Conservation (phyloP, 139 green algal genomes). For the Picochlorum sp. region DNA sequence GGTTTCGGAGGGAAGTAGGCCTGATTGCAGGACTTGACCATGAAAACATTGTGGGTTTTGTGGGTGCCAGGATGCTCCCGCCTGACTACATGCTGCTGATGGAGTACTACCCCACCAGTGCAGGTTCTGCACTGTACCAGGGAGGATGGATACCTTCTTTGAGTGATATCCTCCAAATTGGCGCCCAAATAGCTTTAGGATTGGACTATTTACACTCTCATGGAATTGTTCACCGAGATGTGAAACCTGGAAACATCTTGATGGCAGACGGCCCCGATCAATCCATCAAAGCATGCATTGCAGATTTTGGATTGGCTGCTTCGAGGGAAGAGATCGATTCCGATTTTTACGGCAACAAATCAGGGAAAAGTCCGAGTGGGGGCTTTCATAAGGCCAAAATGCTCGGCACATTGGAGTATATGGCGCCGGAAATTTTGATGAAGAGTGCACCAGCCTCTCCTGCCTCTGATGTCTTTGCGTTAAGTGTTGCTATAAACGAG, state of each 20-base stretch:
- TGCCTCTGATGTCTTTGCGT: constrained; percentile 72
- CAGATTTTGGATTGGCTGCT: constrained; percentile 53
- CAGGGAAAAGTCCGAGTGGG: constrained; percentile 31
- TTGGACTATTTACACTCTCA: constrained; percentile 42
- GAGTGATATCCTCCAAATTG: constrained; percentile 30
- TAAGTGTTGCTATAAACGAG: constrained; percentile 67
- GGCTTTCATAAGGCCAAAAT: constrained; percentile 67
- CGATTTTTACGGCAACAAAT: background rate
- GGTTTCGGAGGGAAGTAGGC: constrained; percentile 55
- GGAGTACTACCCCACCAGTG: constrained; percentile 38
- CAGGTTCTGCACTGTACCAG: constrained; percentile 44
- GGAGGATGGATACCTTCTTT: constrained; percentile 46
- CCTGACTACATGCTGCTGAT: constrained; percentile 68
- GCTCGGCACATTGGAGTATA: constrained; percentile 82
- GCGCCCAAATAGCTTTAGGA: constrained; percentile 35
- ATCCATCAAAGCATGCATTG: constrained; percentile 13
- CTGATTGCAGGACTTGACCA: constrained; percentile 47
- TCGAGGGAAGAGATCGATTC: constrained; percentile 21
- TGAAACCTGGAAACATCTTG: constrained; percentile 52
- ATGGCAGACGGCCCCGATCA: constrained; percentile 5
- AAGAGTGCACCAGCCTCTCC: constrained; percentile 5
- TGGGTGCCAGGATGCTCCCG: constrained; percentile 54
- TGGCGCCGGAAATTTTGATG: constrained; percentile 77
- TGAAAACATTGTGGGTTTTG: constrained; percentile 36
- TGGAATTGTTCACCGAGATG: constrained; percentile 33